These are phyloP conservation scores for Teunomyces kruisii DNA, from an alignment of 805 yeast species.

Conservation along the genomic window DNA sequence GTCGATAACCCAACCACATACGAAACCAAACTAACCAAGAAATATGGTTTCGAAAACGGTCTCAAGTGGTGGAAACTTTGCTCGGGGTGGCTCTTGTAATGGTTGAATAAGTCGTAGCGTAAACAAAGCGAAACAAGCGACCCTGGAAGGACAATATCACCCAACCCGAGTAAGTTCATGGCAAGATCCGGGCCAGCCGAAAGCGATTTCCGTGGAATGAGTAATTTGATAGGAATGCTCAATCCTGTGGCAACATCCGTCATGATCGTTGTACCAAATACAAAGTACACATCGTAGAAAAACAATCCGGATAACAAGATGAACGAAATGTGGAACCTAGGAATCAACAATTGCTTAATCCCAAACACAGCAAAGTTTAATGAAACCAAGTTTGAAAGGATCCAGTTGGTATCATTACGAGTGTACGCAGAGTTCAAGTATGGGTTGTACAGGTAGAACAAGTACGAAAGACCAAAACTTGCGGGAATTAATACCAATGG, in stretches of 20 bases:
- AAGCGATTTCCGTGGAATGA: constrained; percentile 36
- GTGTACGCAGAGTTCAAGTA: constrained; percentile 8
- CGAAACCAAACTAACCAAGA: constrained; percentile 42
- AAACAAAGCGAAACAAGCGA: constrained; percentile 50
- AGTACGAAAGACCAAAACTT: constrained; percentile 9
- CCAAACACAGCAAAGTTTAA: constrained; percentile 44
- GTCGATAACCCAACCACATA: constrained; percentile 47
- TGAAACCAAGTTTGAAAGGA: constrained; percentile 45
- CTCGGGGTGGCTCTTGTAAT: constrained; percentile 14
- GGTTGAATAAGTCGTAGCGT: constrained; percentile 50
- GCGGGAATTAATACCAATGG: constrained; percentile 15
- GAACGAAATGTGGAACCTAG: constrained; percentile 47
- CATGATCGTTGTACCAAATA: constrained; percentile 64
- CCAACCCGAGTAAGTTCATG: constrained; percentile 55
- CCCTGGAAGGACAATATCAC: constrained; percentile 67
- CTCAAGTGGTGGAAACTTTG: constrained; percentile 39
- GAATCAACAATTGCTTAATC: constrained; percentile 36
- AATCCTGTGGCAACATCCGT: constrained; percentile 55
- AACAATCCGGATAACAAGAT: constrained; percentile 51
- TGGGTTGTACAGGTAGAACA: constrained; percentile 17
- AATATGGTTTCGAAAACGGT: constrained; percentile 45
- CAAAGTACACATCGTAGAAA: constrained; percentile 65
- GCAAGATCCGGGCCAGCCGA: constrained; percentile 2
- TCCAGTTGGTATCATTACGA: constrained; percentile 38
- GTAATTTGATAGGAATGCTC: constrained; percentile 54